A percentile compares a stretch with the other conserved stretches of the same genome.
Conservation (phyloP, 768 basidiomycete species). For the Daedalea quercina region DNA sequence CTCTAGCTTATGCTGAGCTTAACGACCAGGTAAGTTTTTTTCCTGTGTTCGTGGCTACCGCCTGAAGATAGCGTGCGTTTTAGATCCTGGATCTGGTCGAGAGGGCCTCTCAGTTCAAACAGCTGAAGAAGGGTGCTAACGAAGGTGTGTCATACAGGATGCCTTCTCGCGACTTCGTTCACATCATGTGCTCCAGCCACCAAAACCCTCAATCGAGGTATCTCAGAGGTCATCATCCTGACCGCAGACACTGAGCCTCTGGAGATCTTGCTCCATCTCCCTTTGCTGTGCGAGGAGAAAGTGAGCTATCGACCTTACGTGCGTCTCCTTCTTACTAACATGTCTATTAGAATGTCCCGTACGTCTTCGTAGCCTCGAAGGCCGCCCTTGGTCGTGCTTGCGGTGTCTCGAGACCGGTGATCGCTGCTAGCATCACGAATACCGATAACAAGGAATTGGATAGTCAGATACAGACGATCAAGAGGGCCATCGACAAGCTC, state of each 20-base stretch:
- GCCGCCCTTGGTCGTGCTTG: conserved; percentile 94
- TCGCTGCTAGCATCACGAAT: conserved; percentile 93
- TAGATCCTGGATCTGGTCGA: conserved; percentile 95
- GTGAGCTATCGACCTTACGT: conserved; percentile 29
- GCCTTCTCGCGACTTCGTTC: not conserved
- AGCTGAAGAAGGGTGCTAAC: conserved; percentile 98
- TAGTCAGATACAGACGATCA: conserved; percentile 84
- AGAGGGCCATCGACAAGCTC: conserved; percentile 73
- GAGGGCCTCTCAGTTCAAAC: conserved; percentile 95
- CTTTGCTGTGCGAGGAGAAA: conserved; percentile 98
- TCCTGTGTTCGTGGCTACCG: not conserved
- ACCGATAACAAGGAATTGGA: conserved; percentile 89
- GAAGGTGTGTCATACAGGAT: conserved; percentile 58
- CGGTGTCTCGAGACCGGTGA: conserved; percentile 92
- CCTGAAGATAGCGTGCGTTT: too few species aligned
- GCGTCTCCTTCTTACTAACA: not conserved
- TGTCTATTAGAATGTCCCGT: conserved; percentile 78
- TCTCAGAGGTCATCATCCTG: conserved; percentile 95
- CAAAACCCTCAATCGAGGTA: conserved; percentile 96
- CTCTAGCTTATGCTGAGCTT: conserved; percentile 75
- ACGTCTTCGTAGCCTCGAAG: conserved; percentile 92
- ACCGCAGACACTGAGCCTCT: conserved; percentile 96
- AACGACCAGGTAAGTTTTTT: conserved; percentile 73
- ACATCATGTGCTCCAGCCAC: conserved; percentile 57
- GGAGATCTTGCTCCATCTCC: conserved; percentile 95